Conservation (phyloP, 306 rosid genomes). For the Potentilla sterilis region DNA sequence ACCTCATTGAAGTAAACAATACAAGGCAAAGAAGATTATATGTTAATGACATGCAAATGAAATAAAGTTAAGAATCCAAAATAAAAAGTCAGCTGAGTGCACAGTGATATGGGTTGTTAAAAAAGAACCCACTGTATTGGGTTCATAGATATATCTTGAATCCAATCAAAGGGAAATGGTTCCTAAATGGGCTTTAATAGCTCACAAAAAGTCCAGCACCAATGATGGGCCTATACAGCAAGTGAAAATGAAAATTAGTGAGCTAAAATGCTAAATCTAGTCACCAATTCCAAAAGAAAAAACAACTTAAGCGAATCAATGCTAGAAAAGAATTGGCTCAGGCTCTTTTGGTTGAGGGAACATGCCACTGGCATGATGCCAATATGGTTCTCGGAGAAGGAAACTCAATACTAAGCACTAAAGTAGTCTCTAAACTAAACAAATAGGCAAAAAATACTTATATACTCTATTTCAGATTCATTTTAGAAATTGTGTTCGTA, state of each 20-base stretch:
- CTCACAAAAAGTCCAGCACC: too few species aligned
- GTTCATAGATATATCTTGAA: background rate
- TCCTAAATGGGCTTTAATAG: constrained; percentile 5
- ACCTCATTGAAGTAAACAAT: background rate
- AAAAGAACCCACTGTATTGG: background rate
- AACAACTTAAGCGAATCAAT: background rate
- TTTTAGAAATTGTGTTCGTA: too few species aligned
- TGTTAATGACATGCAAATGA: background rate
- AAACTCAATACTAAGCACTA: background rate
- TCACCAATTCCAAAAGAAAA: background rate
- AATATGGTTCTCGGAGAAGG: background rate
- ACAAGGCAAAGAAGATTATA: background rate
- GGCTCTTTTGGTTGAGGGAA: background rate
- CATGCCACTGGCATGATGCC: too few species aligned
- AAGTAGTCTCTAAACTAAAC: too few species aligned
- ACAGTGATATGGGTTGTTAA: background rate
- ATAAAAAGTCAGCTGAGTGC: background rate
- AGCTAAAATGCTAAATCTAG: background rate
- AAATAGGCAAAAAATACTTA: too few species aligned
- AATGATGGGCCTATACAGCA: background rate
- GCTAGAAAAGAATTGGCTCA: background rate
- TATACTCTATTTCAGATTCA: too few species aligned
- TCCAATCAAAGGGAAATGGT: background rate
- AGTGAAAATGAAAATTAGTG: background rate
- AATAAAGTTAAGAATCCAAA: background rate